A percentile compares a stretch with the other conserved stretches of the same genome.
Evolutionary conservation across 495 filamentous ascomycete genomes (phyloP).

Genomic region (Usnea hakonensis): DNA sequence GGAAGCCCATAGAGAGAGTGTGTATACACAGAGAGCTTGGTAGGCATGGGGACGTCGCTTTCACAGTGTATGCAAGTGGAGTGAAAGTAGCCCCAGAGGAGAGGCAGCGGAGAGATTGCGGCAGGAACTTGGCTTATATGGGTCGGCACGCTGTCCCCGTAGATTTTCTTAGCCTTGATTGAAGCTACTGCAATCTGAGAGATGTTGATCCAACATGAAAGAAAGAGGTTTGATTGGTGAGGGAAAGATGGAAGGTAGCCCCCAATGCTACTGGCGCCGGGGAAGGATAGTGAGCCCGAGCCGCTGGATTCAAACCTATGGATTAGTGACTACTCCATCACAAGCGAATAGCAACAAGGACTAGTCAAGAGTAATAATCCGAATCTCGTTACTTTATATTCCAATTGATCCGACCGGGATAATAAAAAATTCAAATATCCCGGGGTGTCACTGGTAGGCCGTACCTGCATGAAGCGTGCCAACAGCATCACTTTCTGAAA

Average conservation of each 20-base stretch:
- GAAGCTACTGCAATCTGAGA: neutral
- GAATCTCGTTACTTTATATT: too few species aligned
- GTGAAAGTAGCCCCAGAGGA: neutral
- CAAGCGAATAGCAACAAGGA: too few species aligned
- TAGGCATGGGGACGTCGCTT: neutral
- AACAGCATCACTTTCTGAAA: too few species aligned
- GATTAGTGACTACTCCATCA: neutral
- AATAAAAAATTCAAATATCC: too few species aligned
- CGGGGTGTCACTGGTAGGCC: too few species aligned
- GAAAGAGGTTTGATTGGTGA: neutral
- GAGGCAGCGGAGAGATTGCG: neutral
- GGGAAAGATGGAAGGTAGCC: neutral
- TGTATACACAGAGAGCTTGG: too few species aligned
- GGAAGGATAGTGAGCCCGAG: neutral
- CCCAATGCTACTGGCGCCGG: neutral
- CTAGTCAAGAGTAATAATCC: too few species aligned
- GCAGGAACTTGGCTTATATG: neutral
- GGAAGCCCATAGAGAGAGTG: too few species aligned
- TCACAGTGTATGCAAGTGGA: neutral
- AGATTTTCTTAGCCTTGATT: neutral
- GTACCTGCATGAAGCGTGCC: conserved; percentile 9
- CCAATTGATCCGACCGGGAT: too few species aligned
- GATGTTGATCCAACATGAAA: too few species aligned
- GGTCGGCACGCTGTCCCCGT: conserved; percentile 3
- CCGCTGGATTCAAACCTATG: neutral